Evolutionary conservation across 2,329 filamentous ascomycete species (phyloP).

Genomic region (Fusarium tupiense): DNA sequence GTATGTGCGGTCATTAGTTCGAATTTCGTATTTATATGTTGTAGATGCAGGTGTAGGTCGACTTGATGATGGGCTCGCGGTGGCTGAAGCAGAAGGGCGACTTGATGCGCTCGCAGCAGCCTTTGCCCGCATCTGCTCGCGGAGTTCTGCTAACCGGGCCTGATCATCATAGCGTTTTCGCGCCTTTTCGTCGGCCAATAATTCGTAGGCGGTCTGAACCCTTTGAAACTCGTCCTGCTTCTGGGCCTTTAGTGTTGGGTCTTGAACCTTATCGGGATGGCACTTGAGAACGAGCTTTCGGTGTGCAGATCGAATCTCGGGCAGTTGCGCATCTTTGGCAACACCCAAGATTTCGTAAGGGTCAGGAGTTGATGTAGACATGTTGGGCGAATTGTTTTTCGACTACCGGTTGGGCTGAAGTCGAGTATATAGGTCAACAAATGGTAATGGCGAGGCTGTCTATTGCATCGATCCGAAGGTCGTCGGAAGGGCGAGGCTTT

Average conservation of each 20-base stretch:
- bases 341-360: constrained; percentile 84
- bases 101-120: constrained; percentile 34
- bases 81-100: constrained; percentile 8
- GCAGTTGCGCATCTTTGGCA: constrained; percentile 72
- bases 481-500: constrained; percentile 37
- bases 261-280: constrained; percentile 90
- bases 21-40: constrained; percentile 56
- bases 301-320: constrained; percentile 81
- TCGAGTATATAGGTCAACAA: constrained; percentile 28
- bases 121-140: constrained; percentile 61
- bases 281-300: constrained; percentile 88
- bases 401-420: constrained; percentile 21
- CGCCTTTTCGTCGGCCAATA: constrained; percentile 80
- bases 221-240: constrained; percentile 91
- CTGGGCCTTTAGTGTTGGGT: constrained; percentile 77
- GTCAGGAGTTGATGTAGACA: constrained; percentile 70
- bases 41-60: constrained; percentile 50
- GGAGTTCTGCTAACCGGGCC: constrained; percentile 72
- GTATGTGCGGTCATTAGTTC: constrained; percentile 61
- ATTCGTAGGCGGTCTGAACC: constrained; percentile 92
- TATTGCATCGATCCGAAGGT: constrained; percentile 42
- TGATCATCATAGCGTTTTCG: constrained; percentile 82
- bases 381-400: constrained; percentile 42
- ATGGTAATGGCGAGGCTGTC: constrained; percentile 19
- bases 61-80: constrained; percentile 25